These are phyloP conservation scores for Melanogaster broomeanus DNA, from an alignment of 768 basidiomycete species.

Conservation along the genomic window DNA sequence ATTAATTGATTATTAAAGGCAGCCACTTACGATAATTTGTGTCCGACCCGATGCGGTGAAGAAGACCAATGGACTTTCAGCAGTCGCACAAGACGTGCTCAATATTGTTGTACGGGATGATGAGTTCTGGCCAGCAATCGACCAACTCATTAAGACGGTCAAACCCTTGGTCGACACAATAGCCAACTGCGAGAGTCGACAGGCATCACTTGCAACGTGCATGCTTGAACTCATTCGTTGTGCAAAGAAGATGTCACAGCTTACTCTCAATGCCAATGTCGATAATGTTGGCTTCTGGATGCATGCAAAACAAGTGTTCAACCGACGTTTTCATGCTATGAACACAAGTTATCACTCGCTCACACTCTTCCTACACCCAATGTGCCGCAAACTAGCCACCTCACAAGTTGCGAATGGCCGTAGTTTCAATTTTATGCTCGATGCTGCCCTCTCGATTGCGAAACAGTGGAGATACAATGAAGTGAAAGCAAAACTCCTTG, in stretches of 20 bases:
- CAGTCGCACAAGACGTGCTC: slow-evolving; percentile 24
- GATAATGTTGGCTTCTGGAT: slow-evolving; percentile 23
- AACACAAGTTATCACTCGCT: slow-evolving; percentile 35
- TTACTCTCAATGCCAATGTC: slow-evolving; percentile 11
- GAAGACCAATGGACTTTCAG: slow-evolving; percentile 14
- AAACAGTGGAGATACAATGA: slow-evolving; percentile 28
- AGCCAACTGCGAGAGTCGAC: slow-evolving; percentile 30
- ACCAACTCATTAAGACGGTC: slow-evolving; percentile 28
- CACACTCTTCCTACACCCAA: slow-evolving; percentile 36
- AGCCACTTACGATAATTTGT: slow-evolving; percentile 8
- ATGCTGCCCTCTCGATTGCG: slow-evolving; percentile 19
- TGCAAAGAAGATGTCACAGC: slow-evolving; percentile 16
- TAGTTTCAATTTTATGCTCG: slow-evolving; percentile 18
- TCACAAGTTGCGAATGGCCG: slow-evolving; percentile 17
- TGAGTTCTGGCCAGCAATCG: slow-evolving; percentile 22
- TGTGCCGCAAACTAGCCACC: slow-evolving; percentile 37
- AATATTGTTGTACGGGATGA: slow-evolving; percentile 18
- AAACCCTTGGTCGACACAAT: slow-evolving; percentile 39
- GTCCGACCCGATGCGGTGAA: slow-evolving; percentile 15
- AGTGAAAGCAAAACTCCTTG: slow-evolving; percentile 16
- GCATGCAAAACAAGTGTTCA: slow-evolving; percentile 30
- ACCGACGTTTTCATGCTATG: no score
- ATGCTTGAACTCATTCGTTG: slow-evolving; percentile 35
- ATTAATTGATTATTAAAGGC: slow-evolving; percentile 1
- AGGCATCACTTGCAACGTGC: slow-evolving; percentile 35